Evolutionary conservation across 2,329 filamentous ascomycete species (phyloP), one percentile per base, ranked within the genome.

Genomic region (Stachybotrys chlorohalonatus): DNA sequence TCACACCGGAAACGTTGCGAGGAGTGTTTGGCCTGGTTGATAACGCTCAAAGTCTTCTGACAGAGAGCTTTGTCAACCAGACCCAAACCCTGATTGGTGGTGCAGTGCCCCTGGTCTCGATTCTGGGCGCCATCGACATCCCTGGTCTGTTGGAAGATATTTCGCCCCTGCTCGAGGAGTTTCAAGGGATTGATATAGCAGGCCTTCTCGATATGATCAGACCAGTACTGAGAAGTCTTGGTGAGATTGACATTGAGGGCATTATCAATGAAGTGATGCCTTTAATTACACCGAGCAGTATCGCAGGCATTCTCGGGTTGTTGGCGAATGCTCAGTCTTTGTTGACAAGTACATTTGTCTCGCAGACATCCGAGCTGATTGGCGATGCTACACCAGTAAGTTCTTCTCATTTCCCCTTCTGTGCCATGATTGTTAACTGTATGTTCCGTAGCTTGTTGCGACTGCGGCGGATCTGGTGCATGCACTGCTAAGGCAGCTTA

Each of bases 311-410:
- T 15, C 53, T 73, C 16, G 60, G 49, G 5, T 62, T 75, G 5
- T 57, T 75, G 6, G 64, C 62, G 31, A 75, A 76, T 36, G 73
- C 73, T 0, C 68, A 71, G 53, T 56, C 60, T 30, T 60, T 76
- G 13, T 58, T 76, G 7, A 70, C 66, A 5, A 58, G 66, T 31
- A 64, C 66, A 1, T 76, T 76, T 58, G 70, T 76, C 7, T 64
- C 67, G 17, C 71, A 76, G 57, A 73, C 73, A 45, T 66, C 66
- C 2, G 73, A 75, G 54, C 61, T 76, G 39, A 75, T 75, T 59
- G 70, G 67, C 31, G 71, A 74, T 55, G 71, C 71, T 3, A 73
- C 71, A 58, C 71, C 70, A 53, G 70, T 73, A 70, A 65, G 69
- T 58, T 48, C 17, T 16, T 7, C 47, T 15, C 31, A 42, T 4